These are phyloP conservation scores for Chlamydomonas asymmetrica DNA, from an alignment of 139 green algal genomes.

Conservation along the genomic window DNA sequence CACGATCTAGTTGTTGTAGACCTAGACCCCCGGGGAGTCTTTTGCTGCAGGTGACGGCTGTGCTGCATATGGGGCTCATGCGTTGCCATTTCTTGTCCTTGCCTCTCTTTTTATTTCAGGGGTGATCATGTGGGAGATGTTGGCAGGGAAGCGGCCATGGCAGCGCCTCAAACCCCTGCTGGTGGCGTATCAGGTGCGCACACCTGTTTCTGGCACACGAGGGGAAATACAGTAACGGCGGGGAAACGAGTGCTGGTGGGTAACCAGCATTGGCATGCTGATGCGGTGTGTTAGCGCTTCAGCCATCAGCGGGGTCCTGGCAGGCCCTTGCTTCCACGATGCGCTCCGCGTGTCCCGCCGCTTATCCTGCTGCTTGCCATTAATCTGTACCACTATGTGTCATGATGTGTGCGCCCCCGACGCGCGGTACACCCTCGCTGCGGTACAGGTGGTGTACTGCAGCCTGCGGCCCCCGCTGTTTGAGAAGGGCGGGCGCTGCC, in stretches of 20 bases:
- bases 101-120: slow-evolving; percentile 8
- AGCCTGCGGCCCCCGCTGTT: slow-evolving; percentile 21
- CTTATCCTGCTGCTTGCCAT: background rate
- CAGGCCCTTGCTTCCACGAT: too few relatives aligned
- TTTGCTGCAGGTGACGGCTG: too few relatives aligned
- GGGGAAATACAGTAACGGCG: too few relatives aligned
- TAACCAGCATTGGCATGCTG: too few relatives aligned
- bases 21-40: too few relatives aligned
- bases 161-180: slow-evolving; percentile 23
- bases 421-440: background rate
- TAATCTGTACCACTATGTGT: background rate
- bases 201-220: too few relatives aligned
- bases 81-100: too few relatives aligned
- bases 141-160: slow-evolving; percentile 40
- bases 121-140: slow-evolving; percentile 49
- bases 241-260: too few relatives aligned
- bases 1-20: too few relatives aligned
- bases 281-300: too few relatives aligned
- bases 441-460: slow-evolving; percentile 19
- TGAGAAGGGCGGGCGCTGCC: slow-evolving; percentile 23
- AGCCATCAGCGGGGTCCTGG: too few relatives aligned
- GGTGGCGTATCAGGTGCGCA: slow-evolving; percentile 32
- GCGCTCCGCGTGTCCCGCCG: background rate
- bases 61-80: too few relatives aligned
- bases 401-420: background rate